A percentile compares a stretch with the other conserved stretches of the same genome.
Evolutionary conservation across 768 basidiomycete species (phyloP).

Genomic region (Lactarius quietus): DNA sequence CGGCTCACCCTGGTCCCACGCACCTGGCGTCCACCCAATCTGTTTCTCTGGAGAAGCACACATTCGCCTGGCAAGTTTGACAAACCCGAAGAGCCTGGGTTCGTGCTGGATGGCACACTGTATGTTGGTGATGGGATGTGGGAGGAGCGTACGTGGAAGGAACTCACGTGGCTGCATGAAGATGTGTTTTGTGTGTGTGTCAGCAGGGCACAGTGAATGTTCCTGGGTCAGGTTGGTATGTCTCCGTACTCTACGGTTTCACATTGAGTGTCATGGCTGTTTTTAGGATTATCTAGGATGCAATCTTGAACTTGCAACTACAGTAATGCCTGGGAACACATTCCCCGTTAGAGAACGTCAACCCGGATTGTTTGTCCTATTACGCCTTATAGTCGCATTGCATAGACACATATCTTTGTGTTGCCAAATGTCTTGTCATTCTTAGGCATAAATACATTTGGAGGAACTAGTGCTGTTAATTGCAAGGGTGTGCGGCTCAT

Average conservation of each 20-base stretch:
- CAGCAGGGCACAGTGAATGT: conserved; percentile 44
- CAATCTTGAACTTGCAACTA: conserved; percentile 3
- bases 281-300: conserved; percentile 7
- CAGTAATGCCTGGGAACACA: not conserved
- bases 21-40: not conserved
- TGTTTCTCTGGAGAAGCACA: not conserved
- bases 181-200: conserved; percentile 86
- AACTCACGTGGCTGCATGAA: conserved; percentile 66
- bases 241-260: not conserved
- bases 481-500: no score
- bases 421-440: no score
- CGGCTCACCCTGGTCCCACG: conserved; percentile 15
- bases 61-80: not conserved
- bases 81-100: conserved; percentile 9
- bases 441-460: no score
- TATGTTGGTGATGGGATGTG: conserved; percentile 69
- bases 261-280: not conserved
- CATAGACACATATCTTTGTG: no score
- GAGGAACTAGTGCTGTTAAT: no score
- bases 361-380: not conserved
- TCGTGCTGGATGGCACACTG: conserved; percentile 36
- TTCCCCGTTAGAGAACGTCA: not conserved
- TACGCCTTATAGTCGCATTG: no score
- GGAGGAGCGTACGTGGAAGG: conserved; percentile 86
- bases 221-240: not conserved